Conservation (phyloP, 2,329 filamentous ascomycete genomes). For the Cladosporium sp. region DNA sequence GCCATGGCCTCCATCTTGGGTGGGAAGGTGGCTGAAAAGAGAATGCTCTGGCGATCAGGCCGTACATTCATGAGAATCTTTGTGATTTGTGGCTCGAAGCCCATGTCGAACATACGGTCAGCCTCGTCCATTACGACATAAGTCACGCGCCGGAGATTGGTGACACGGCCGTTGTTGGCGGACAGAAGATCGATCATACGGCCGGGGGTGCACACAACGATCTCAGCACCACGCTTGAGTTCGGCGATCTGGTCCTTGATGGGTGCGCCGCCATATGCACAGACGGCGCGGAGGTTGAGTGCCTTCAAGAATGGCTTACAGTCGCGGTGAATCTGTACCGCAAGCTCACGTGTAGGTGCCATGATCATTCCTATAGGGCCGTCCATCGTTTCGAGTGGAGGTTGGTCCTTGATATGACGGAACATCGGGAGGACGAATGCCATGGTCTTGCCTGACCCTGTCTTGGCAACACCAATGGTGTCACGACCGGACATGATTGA, state of each 20-base stretch:
- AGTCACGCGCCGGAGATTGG: slow-evolving; percentile 80
- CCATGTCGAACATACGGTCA: slow-evolving; percentile 99
- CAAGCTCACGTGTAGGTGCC: slow-evolving; percentile 90
- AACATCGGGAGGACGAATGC: slow-evolving; percentile 97
- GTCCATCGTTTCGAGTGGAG: slow-evolving; percentile 73
- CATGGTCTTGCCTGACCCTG: slow-evolving; percentile 94
- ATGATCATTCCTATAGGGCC: slow-evolving; percentile 85
- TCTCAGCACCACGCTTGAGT: slow-evolving; percentile 88
- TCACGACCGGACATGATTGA: slow-evolving; percentile 94
- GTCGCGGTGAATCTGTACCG: slow-evolving; percentile 88
- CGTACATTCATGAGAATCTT: slow-evolving; percentile 91
- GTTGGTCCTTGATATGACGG: slow-evolving; percentile 92
- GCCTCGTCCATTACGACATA: slow-evolving; percentile 97
- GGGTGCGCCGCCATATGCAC: slow-evolving; percentile 89
- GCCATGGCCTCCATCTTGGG: slow-evolving; percentile 86
- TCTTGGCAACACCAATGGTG: slow-evolving; percentile 94
- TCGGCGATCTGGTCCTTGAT: slow-evolving; percentile 98
- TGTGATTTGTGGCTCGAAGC: slow-evolving; percentile 96
- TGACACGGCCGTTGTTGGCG: slow-evolving; percentile 89
- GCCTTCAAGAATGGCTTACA: slow-evolving; percentile 91
- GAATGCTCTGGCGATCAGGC: slow-evolving; percentile 85
- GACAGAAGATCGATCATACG: slow-evolving; percentile 93
- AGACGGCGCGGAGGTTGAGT: slow-evolving; percentile 78
- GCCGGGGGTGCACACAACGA: slow-evolving; percentile 91
- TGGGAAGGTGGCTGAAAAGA: slow-evolving; percentile 96